Conservation (phyloP, 257 asterid genomes). For the Linderniella brevidens region DNA sequence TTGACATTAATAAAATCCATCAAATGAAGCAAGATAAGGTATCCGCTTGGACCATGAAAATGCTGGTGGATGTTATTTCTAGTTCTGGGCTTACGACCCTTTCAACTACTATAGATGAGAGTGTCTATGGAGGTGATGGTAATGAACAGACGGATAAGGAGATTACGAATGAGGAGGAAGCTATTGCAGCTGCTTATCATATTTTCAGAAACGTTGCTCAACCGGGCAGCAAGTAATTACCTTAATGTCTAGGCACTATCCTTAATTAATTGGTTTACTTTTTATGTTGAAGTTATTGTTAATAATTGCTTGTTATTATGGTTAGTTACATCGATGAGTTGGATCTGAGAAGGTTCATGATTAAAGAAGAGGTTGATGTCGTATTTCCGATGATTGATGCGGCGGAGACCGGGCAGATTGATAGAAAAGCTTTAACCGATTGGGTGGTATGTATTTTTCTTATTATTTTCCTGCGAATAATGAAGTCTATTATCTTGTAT, state of each 20-base stretch:
- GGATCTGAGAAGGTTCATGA: slow-evolving; percentile 78
- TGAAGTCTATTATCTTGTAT: not conserved
- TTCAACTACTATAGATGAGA: slow-evolving; percentile 50
- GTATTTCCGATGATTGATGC: slow-evolving; percentile 69
- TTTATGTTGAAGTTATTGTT: not conserved
- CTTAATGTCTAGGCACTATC: not conserved
- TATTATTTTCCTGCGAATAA: not conserved
- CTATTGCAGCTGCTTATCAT: slow-evolving; percentile 85
- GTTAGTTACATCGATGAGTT: slow-evolving; percentile 57
- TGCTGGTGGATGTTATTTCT: slow-evolving; percentile 69
- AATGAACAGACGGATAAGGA: slow-evolving; percentile 62
- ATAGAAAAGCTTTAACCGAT: slow-evolving; percentile 54
- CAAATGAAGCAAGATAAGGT: slow-evolving; percentile 86
- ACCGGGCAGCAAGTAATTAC: slow-evolving; percentile 58
- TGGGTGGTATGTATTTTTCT: slow-evolving; percentile 52
- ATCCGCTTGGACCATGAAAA: slow-evolving; percentile 92
- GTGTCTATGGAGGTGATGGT: slow-evolving; percentile 28
- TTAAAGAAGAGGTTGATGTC: slow-evolving; percentile 77
- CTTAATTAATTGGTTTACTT: not conserved
- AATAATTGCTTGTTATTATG: not conserved
- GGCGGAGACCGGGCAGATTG: slow-evolving; percentile 58
- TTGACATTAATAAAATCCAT: slow-evolving; percentile 68
- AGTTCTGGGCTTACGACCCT: slow-evolving; percentile 69
- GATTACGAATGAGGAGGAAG: slow-evolving; percentile 83
- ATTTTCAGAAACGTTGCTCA: slow-evolving; percentile 64